These are phyloP conservation scores for Paragyromitra xinjiangensis DNA, from an alignment of 495 filamentous ascomycete genomes.

Conservation along the genomic window DNA sequence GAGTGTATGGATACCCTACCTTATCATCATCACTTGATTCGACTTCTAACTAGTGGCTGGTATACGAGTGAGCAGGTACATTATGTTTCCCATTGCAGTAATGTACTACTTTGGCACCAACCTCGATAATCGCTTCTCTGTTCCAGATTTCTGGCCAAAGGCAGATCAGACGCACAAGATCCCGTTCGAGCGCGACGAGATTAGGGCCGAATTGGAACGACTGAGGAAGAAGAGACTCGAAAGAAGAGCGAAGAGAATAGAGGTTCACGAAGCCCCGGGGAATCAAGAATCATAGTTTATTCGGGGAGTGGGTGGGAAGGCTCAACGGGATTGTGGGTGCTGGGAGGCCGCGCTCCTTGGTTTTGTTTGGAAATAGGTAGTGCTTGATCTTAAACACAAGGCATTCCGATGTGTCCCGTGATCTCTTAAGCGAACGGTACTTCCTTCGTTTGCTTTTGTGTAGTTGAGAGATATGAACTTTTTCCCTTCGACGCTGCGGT, in stretches of 20 bases:
- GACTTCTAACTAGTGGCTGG: conserved; percentile 20
- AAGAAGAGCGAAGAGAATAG: conserved; percentile 62
- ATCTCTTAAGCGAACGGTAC: neutral
- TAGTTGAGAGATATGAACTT: neutral
- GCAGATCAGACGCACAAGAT: conserved; percentile 85
- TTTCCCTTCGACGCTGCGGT: neutral
- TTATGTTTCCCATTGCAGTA: conserved; percentile 97
- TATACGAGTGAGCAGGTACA: conserved; percentile 70
- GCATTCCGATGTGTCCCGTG: neutral
- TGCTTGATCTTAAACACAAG: neutral
- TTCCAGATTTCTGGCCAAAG: conserved; percentile 93
- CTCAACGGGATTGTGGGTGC: neutral
- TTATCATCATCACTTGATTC: neutral
- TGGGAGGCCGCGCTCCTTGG: neutral
- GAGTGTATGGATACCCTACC: conserved; percentile 45
- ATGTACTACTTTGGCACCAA: conserved; percentile 99
- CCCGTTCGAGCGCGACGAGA: conserved; percentile 88
- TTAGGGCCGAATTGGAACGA: conserved; percentile 76
- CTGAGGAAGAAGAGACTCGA: conserved; percentile 71
- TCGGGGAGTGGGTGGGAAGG: conserved; percentile 11
- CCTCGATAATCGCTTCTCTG: conserved; percentile 86
- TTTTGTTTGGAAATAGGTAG: conserved; percentile 4
- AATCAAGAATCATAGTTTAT: conserved; percentile 4
- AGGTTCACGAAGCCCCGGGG: conserved; percentile 49
- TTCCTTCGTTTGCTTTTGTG: neutral